phyloP scores from a whole-genome alignment of 805 yeast species.

The Tetrapisispora phaffii region DNA sequence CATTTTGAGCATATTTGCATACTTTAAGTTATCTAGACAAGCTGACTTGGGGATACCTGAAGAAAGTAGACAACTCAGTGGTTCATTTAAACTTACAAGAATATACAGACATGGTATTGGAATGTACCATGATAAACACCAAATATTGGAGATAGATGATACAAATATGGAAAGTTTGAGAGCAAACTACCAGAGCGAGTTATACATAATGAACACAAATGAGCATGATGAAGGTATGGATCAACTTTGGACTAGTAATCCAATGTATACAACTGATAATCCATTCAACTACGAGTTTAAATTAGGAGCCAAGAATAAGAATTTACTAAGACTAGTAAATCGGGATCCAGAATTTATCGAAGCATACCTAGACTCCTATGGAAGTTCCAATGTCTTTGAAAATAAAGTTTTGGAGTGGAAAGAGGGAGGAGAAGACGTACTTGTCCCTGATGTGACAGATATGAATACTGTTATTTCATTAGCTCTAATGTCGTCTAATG shows the following conservation, averaged over 20 bases:
- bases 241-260: conserved; percentile 16
- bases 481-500: conserved; percentile 83
- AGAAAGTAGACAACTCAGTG: background rate
- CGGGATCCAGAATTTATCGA: conserved; percentile 56
- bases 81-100: background rate
- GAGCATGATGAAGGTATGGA: conserved; percentile 6
- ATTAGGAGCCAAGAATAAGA: conserved; percentile 7
- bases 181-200: conserved; percentile 6
- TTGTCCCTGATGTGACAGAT: conserved; percentile 69
- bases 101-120: conserved; percentile 21
- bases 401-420: conserved; percentile 55
- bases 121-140: conserved; percentile 6
- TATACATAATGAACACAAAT: conserved; percentile 1
- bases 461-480: conserved; percentile 60
- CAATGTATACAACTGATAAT: conserved; percentile 13
- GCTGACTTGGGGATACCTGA: background rate
- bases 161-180: conserved; percentile 12
- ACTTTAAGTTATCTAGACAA: background rate
- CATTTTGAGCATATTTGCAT: background rate
- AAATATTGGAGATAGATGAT: conserved; percentile 15
- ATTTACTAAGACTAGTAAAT: conserved; percentile 33
- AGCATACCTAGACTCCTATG: conserved; percentile 49
- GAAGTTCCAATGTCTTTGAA: conserved; percentile 21
- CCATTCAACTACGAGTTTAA: conserved; percentile 20
- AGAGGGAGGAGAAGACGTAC: conserved; percentile 35